A percentile compares a stretch with the other conserved stretches of the same genome.
These are phyloP conservation scores for Tardiomyces digboiensis DNA, from an alignment of 1,139 yeast genomes.

Conservation along the genomic window DNA sequence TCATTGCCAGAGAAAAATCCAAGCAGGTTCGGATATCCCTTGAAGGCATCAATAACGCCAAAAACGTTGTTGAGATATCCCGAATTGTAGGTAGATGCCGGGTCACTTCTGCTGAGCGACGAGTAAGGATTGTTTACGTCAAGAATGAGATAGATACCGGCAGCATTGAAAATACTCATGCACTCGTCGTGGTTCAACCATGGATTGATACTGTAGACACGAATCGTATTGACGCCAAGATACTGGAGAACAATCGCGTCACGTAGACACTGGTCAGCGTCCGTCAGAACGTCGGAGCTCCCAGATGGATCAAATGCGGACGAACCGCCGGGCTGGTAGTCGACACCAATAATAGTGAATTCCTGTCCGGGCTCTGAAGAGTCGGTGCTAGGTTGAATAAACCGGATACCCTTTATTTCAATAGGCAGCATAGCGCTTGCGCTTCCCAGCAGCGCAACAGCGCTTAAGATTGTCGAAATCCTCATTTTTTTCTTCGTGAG, in stretches of 20 bases:
- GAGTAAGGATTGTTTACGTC: conserved; percentile 91
- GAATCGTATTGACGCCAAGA: conserved; percentile 71
- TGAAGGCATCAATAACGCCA: conserved; percentile 72
- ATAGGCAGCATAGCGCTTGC: conserved; percentile 36
- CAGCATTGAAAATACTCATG: conserved; percentile 83
- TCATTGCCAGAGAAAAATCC: conserved; percentile 97
- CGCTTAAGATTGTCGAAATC: neutral
- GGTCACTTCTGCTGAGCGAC: conserved; percentile 79
- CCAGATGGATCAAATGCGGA: conserved; percentile 40
- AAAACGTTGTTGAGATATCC: conserved; percentile 69
- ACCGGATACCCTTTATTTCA: conserved; percentile 36
- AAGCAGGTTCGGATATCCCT: conserved; percentile 76
- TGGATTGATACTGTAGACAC: conserved; percentile 83
- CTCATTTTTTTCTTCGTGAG: neutral
- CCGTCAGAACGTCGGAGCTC: conserved; percentile 61
- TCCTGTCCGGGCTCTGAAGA: conserved; percentile 36
- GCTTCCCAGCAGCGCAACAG: neutral
- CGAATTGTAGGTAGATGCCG: conserved; percentile 71
- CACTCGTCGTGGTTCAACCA: conserved; percentile 79
- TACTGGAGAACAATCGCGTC: conserved; percentile 67
- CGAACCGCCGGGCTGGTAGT: conserved; percentile 88
- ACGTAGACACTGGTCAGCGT: conserved; percentile 57
- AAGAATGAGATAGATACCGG: conserved; percentile 83
- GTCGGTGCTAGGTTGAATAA: conserved; percentile 37
- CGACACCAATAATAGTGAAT: conserved; percentile 49